These are phyloP conservation scores for Anethum foeniculum DNA, from an alignment of 140 eudicot genomes.

Conservation along the genomic window DNA sequence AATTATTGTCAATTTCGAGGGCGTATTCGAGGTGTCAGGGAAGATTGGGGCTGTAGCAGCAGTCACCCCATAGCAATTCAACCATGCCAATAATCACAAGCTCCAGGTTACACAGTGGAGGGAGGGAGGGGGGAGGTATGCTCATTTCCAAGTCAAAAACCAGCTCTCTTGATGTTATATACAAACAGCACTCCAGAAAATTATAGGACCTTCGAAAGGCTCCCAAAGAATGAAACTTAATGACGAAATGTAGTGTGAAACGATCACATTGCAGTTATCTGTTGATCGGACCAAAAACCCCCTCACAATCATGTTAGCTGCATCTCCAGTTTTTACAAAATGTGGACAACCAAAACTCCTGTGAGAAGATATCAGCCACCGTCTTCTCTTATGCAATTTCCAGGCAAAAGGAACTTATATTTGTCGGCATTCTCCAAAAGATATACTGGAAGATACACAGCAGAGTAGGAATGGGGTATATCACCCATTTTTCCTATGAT, in stretches of 20 bases:
- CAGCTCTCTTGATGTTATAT: conserved; percentile 33
- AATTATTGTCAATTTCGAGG: conserved; percentile 2
- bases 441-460: conserved; percentile 85
- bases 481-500: conserved; percentile 97
- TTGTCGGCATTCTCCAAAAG: conserved; percentile 77
- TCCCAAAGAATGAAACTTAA: conserved; percentile 30
- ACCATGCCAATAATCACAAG: conserved; percentile 16
- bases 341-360: not conserved
- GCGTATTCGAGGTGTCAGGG: not conserved
- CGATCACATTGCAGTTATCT: conserved; percentile 32
- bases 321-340: conserved; percentile 32
- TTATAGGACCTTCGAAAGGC: conserved; percentile 23
- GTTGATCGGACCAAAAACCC: conserved; percentile 25
- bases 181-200: conserved; percentile 42
- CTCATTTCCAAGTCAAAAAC: conserved; percentile 23
- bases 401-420: conserved; percentile 76
- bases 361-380: conserved; percentile 25
- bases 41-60: conserved; percentile 21
- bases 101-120: not conserved
- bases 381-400: conserved; percentile 86
- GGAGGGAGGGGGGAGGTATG: conserved; percentile 1
- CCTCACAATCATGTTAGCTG: conserved; percentile 24
- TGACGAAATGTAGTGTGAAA: conserved; percentile 6
- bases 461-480: conserved; percentile 91
- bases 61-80: conserved; percentile 19